Evolutionary conservation across 805 yeast species (phyloP).

Genomic region (Zygoascus biomembranicola): DNA sequence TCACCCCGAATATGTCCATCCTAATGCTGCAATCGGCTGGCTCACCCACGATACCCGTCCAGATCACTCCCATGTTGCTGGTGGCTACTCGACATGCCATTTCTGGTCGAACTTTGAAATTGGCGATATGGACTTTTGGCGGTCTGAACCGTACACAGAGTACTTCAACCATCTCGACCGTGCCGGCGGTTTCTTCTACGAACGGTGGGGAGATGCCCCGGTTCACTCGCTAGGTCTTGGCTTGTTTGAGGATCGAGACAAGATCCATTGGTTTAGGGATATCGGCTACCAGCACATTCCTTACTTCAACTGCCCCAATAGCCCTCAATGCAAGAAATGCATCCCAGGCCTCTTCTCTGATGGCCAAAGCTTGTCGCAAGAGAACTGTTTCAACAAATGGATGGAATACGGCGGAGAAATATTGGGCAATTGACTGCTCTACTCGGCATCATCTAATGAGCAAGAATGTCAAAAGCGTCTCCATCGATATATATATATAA

Average conservation of each 20-base stretch:
- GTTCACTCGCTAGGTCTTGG: constrained; percentile 82
- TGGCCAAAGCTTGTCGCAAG: constrained; percentile 47
- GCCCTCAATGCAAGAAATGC: constrained; percentile 51
- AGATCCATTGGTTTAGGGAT: constrained; percentile 85
- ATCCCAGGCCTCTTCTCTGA: constrained; percentile 45
- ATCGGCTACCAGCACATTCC: constrained; percentile 82
- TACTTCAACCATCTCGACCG: constrained; percentile 64
- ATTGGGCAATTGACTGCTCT: background rate
- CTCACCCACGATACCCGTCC: constrained; percentile 49
- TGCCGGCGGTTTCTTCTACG: constrained; percentile 76
- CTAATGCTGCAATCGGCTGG: constrained; percentile 52
- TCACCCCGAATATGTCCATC: constrained; percentile 52
- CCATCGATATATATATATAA: no score
- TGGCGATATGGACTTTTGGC: constrained; percentile 70
- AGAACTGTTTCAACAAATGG: constrained; percentile 73
- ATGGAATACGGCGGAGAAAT: constrained; percentile 6
- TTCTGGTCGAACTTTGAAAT: constrained; percentile 93
- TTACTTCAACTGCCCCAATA: constrained; percentile 73
- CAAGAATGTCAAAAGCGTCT: no score
- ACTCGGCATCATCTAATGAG: no score
- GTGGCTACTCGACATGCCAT: constrained; percentile 67
- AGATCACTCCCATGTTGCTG: constrained; percentile 36
- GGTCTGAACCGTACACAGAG: constrained; percentile 50
- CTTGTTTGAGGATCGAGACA: constrained; percentile 53
- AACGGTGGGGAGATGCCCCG: constrained; percentile 98